Evolutionary conservation across 176 grass and related monocot genomes (phyloP).

Genomic region (Tuctoria greenei): DNA sequence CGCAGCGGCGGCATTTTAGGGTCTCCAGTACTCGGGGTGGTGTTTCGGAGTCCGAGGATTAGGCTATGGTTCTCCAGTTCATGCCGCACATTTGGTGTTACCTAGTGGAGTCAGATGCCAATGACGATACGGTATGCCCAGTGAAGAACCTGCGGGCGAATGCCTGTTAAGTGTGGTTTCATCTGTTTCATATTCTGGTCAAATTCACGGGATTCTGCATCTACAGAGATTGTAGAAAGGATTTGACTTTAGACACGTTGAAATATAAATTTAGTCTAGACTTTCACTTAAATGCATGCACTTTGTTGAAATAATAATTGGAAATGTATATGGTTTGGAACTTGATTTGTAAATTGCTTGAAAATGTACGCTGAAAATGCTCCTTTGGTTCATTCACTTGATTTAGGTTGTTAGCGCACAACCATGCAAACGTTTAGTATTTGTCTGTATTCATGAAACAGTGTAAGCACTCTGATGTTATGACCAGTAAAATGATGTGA

Average conservation of each 20-base stretch:
- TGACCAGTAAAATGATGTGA: neutral
- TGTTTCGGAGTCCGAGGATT: neutral
- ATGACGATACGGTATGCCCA: neutral
- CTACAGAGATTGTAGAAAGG: neutral
- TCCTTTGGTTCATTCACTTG: constrained; percentile 1
- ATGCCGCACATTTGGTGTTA: neutral
- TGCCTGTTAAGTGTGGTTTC: neutral
- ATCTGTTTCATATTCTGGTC: neutral
- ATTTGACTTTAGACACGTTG: neutral
- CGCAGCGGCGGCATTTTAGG: neutral
- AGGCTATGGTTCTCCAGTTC: neutral
- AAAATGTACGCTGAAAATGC: neutral
- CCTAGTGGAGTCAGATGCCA: neutral
- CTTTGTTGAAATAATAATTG: neutral
- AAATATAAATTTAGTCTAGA: neutral
- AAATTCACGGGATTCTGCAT: neutral
- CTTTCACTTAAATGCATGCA: neutral
- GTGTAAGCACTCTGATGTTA: neutral
- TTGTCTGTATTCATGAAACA: neutral
- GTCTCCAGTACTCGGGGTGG: neutral
- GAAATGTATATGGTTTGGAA: neutral
- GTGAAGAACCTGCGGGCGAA: neutral
- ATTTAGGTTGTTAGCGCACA: neutral
- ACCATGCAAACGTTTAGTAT: neutral
- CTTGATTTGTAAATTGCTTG: too few species aligned